phyloP scores from a whole-genome alignment of 176 grass and related monocot genomes.

The Lolium rigidum region DNA sequence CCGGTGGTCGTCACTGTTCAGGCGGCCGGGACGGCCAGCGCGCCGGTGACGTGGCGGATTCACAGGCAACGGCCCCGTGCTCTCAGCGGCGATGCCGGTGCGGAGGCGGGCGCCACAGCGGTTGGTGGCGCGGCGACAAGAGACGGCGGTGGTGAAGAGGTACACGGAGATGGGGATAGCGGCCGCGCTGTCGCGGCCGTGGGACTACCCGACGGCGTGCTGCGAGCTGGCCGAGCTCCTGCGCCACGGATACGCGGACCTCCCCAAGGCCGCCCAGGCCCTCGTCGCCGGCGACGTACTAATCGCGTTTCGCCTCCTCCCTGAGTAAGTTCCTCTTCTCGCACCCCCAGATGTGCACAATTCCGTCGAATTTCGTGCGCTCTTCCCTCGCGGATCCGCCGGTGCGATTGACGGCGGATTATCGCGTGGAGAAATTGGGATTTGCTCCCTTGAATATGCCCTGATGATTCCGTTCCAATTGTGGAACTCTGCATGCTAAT shows the following conservation, averaged over 20 bases:
- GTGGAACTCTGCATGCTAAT: background rate
- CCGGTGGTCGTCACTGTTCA: too few relatives aligned
- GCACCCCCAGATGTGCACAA: background rate
- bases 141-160: constrained; percentile 47
- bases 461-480: background rate
- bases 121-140: constrained; percentile 37
- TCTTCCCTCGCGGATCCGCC: background rate
- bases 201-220: constrained; percentile 84
- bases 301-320: constrained; percentile 74
- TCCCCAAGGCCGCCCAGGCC: constrained; percentile 67
- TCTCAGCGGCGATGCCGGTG: constrained; percentile 44
- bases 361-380: background rate
- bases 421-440: background rate
- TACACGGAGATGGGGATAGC: constrained; percentile 64
- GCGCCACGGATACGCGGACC: constrained; percentile 59
- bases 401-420: background rate
- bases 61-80: constrained; percentile 3
- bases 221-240: constrained; percentile 70
- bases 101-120: constrained; percentile 47
- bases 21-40: too few relatives aligned
- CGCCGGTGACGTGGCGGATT: background rate
- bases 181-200: constrained; percentile 54
- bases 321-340: constrained; percentile 55
- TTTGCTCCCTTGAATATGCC: background rate
- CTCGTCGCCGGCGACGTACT: constrained; percentile 65